Evolutionary conservation across 2,329 filamentous ascomycete species (phyloP).

Genomic region (Phoma sp.): DNA sequence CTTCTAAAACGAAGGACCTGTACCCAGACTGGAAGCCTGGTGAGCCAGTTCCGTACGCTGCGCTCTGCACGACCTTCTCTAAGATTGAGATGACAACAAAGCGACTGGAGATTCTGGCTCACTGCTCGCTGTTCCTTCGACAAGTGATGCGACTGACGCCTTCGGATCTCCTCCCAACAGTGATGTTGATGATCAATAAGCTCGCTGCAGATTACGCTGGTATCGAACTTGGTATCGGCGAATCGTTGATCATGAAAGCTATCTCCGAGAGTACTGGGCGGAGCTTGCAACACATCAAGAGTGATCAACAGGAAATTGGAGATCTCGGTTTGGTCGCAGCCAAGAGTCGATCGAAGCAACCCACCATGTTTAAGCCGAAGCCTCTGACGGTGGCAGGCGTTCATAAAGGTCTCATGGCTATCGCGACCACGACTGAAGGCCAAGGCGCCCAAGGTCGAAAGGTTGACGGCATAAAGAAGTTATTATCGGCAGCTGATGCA

Average conservation of each 20-base stretch:
- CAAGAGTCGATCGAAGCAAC: slow-evolving; percentile 92
- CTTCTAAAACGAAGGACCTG: slow-evolving; percentile 72
- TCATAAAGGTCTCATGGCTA: slow-evolving; percentile 83
- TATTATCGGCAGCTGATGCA: slow-evolving; percentile 88
- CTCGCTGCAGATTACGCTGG: slow-evolving; percentile 95
- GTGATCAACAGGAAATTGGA: slow-evolving; percentile 94
- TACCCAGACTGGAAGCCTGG: slow-evolving; percentile 95
- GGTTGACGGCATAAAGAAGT: slow-evolving; percentile 92
- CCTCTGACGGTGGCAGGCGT: slow-evolving; percentile 85
- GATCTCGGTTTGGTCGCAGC: slow-evolving; percentile 93
- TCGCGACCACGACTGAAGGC: slow-evolving; percentile 83
- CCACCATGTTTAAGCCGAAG: slow-evolving; percentile 98
- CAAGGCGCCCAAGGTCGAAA: slow-evolving; percentile 89
- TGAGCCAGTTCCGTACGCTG: slow-evolving; percentile 89
- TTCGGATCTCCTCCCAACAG: slow-evolving; percentile 82
- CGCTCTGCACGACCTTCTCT: slow-evolving; percentile 92
- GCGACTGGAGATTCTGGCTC: slow-evolving; percentile 82
- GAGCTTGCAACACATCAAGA: slow-evolving; percentile 86
- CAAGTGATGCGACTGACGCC: slow-evolving; percentile 94
- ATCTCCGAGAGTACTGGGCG: slow-evolving; percentile 94
- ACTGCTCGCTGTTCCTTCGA: slow-evolving; percentile 88
- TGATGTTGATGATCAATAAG: slow-evolving; percentile 97
- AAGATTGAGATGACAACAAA: slow-evolving; percentile 95
- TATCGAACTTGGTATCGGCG: slow-evolving; percentile 96
- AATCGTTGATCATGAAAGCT: slow-evolving; percentile 98